These are phyloP conservation scores for Tremella fuciformis DNA, from an alignment of 768 basidiomycete genomes.

Conservation along the genomic window DNA sequence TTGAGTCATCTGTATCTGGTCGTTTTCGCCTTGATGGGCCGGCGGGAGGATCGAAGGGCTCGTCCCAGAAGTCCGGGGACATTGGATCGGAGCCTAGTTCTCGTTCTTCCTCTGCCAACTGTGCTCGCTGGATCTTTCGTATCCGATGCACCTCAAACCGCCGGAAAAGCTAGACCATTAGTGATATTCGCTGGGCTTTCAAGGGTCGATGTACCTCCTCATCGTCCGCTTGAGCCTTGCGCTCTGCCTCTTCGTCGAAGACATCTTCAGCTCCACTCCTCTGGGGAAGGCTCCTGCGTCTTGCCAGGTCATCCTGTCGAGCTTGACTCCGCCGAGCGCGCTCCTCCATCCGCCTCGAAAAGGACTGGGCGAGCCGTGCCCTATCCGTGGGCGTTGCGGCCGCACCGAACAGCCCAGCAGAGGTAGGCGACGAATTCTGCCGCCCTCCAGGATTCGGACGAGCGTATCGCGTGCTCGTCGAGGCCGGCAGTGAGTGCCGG, in stretches of 20 bases:
- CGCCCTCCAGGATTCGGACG: slow-evolving; percentile 10
- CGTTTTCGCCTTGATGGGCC: slow-evolving; percentile 6
- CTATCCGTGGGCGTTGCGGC: slow-evolving; percentile 34
- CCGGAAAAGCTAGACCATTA: slow-evolving; percentile 34
- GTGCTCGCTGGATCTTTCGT: slow-evolving; percentile 23
- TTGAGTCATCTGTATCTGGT: no score
- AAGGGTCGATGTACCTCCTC: slow-evolving; percentile 33
- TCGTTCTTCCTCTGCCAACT: slow-evolving; percentile 34
- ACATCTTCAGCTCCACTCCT: not conserved
- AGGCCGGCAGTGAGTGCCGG: slow-evolving; percentile 3
- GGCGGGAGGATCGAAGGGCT: slow-evolving; percentile 1
- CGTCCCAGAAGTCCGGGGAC: slow-evolving; percentile 43
- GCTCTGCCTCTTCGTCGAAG: slow-evolving; percentile 37
- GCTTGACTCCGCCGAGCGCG: slow-evolving; percentile 25
- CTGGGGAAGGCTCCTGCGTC: slow-evolving; percentile 14
- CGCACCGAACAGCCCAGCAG: slow-evolving; percentile 11
- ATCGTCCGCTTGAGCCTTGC: slow-evolving; percentile 41
- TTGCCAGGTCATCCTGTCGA: slow-evolving; percentile 26
- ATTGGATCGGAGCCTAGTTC: slow-evolving; percentile 34
- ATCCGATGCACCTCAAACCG: slow-evolving; percentile 36
- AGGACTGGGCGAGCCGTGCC: slow-evolving; percentile 36
- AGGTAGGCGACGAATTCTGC: slow-evolving; percentile 1
- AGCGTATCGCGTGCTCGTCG: slow-evolving; percentile 4
- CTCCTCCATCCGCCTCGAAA: slow-evolving; percentile 31
- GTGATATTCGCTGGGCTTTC: not conserved